phyloP scores from a whole-genome alignment of 1,284 basidiomycete species.

The Puccinia novopanici region DNA sequence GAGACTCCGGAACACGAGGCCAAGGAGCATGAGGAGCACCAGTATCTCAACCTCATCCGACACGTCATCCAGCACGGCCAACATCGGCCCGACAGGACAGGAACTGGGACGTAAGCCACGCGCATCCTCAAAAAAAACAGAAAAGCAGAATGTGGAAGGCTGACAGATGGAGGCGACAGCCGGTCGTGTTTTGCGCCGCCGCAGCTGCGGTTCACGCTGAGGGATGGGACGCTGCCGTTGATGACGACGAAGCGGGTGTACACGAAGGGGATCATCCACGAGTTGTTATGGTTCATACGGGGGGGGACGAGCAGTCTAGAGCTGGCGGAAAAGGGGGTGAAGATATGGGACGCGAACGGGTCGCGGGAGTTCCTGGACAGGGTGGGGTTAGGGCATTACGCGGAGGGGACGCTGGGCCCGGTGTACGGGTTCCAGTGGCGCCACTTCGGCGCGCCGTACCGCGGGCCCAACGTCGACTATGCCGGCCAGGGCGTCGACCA shows the following conservation, averaged over 20 bases:
- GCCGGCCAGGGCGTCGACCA: slow-evolving; percentile 90
- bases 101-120: slow-evolving; percentile 72
- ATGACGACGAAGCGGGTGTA: slow-evolving; percentile 96
- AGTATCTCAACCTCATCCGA: slow-evolving; percentile 80
- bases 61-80: slow-evolving; percentile 75
- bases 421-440: slow-evolving; percentile 99
- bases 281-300: slow-evolving; percentile 90
- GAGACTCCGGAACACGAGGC: too few relatives aligned
- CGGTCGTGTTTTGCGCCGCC: slow-evolving; percentile 85
- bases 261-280: slow-evolving; percentile 84
- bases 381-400: slow-evolving; percentile 77
- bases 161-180: neutral
- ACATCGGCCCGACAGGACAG: slow-evolving; percentile 79
- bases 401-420: slow-evolving; percentile 90
- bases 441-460: slow-evolving; percentile 90
- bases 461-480: slow-evolving; percentile 78
- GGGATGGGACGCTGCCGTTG: slow-evolving; percentile 74
- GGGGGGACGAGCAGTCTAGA: slow-evolving; percentile 80
- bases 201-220: slow-evolving; percentile 79
- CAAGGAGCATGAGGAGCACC: slow-evolving; percentile 65
- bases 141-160: too few relatives aligned
- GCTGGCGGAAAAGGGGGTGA: slow-evolving; percentile 79
- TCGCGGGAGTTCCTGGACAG: slow-evolving; percentile 81
- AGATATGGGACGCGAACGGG: slow-evolving; percentile 98
- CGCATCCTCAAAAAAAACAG: neutral